Base-by-base conservation (phyloP, 306 rosid genomes). In the Begonia peltatifolia region DNA sequence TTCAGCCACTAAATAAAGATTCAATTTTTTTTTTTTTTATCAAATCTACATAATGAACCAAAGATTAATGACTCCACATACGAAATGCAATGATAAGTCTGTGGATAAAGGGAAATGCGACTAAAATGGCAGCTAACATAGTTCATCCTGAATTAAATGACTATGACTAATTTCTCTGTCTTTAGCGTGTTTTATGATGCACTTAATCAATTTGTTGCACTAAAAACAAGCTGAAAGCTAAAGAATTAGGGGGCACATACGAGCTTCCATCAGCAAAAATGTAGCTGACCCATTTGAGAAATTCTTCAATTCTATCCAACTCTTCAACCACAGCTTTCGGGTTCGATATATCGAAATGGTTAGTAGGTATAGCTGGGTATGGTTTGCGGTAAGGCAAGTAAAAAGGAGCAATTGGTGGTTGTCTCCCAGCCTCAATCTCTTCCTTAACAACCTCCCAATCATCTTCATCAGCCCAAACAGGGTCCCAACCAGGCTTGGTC, bases 221-320 rank as follows among this genome's bases (percentile, higher is more conserved):
- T 30, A 43, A 42, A 11, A 46, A 36, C 25, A 11, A 67, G 17
- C 14, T 20, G n/a, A 5, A 55, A 3, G 46, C 17, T 14, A 47
- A 12, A 23, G 48, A 53, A 60, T 30, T 5, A 1, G 38, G 38
- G 9, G 9, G 38, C 1, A 69, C 87, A 46, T 74, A 90, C 99
- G 92, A 47, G 92, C 92, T 83, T 6, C 92, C 99, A 68, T 90
- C 95, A 11, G 66, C 55, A 38, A 90, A 90, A 60, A 90, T 10
- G 57, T 71, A 90, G 95, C 99, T 86, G 53, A 86, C 95, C 99
- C 95, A 90, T 14, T 10, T 61, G 68, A 90, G 95, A 35, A 86
- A 90, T 71, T 85, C 95, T 69, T 90, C 99, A 71, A 83, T 86
- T 79, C 94, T 76, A 73, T 90, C 99, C 73, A 90, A 62, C 59